Evolutionary conservation across 2,329 filamentous ascomycete genomes (phyloP).

Genomic region (Diaporthe citriasiana): DNA sequence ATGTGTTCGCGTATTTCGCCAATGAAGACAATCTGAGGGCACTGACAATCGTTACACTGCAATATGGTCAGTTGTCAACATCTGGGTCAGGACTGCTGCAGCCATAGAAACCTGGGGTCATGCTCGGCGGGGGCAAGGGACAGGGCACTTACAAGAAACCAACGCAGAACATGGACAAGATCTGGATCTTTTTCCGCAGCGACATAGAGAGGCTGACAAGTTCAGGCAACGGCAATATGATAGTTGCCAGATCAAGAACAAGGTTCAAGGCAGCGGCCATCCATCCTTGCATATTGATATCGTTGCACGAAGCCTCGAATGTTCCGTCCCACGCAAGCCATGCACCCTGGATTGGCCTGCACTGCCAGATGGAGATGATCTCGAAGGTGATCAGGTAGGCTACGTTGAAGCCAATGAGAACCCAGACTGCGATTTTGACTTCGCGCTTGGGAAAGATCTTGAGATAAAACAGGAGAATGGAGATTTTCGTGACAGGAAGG

Average conservation of each 20-base stretch:
- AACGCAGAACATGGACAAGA: slow-evolving; percentile 54
- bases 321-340: slow-evolving; percentile 53
- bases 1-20: slow-evolving; percentile 33
- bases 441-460: slow-evolving; percentile 51
- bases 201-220: slow-evolving; percentile 50
- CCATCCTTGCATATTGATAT: slow-evolving; percentile 52
- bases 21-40: slow-evolving; percentile 43
- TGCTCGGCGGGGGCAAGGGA: too few species aligned
- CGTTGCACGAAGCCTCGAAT: slow-evolving; percentile 50
- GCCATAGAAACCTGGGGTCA: neutral
- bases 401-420: slow-evolving; percentile 50
- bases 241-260: slow-evolving; percentile 49
- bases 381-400: slow-evolving; percentile 48
- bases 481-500: slow-evolving; percentile 52
- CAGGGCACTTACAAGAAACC: slow-evolving; percentile 50
- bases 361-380: slow-evolving; percentile 50
- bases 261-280: slow-evolving; percentile 52
- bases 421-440: slow-evolving; percentile 47
- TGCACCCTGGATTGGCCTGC: slow-evolving; percentile 49
- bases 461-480: slow-evolving; percentile 55
- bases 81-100: neutral
- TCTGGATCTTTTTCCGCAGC: slow-evolving; percentile 50
- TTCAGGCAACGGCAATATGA: slow-evolving; percentile 51
- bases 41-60: slow-evolving; percentile 50
- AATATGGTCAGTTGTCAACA: neutral